These are phyloP conservation scores for Cucurbita ficifolia DNA, from an alignment of 306 rosid species.

Conservation along the genomic window DNA sequence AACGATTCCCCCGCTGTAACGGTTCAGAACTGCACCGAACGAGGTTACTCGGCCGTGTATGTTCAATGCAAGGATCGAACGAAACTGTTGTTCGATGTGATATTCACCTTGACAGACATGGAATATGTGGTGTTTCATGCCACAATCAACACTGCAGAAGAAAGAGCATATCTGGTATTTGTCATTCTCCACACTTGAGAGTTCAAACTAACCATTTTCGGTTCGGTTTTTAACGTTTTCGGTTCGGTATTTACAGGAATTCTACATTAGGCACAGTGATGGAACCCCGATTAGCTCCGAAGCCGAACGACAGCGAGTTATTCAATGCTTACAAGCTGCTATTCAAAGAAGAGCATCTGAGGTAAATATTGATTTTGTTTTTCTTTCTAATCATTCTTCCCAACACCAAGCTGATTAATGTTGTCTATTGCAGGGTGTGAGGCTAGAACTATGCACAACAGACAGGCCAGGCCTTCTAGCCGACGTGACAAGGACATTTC, in stretches of 20 bases:
- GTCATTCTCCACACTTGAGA: neutral
- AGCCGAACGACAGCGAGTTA: slow-evolving; percentile 75
- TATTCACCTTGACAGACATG: slow-evolving; percentile 90
- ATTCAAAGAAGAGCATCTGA: slow-evolving; percentile 77
- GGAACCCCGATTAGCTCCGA: slow-evolving; percentile 98
- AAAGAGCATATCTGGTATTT: slow-evolving; percentile 51
- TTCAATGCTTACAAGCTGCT: slow-evolving; percentile 75
- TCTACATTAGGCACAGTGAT: slow-evolving; percentile 72
- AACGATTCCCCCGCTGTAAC: slow-evolving; percentile 36
- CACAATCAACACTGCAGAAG: slow-evolving; percentile 43
- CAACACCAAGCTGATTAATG: neutral
- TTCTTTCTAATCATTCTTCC: neutral
- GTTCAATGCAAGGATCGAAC: slow-evolving; percentile 76
- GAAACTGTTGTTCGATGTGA: slow-evolving; percentile 68
- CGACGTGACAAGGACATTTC: slow-evolving; percentile 69
- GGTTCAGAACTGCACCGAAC: slow-evolving; percentile 72
- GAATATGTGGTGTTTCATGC: slow-evolving; percentile 87
- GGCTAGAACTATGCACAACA: slow-evolving; percentile 43
- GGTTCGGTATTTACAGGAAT: slow-evolving; percentile 36
- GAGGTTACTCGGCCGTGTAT: slow-evolving; percentile 76
- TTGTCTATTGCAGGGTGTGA: slow-evolving; percentile 49
- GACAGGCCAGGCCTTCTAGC: slow-evolving; percentile 71
- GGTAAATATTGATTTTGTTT: slow-evolving; percentile 19
- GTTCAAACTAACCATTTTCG: neutral
- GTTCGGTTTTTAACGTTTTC: neutral